These are phyloP conservation scores for Aechmea fasciata DNA, from an alignment of 176 grass and related monocot genomes.

Conservation along the genomic window DNA sequence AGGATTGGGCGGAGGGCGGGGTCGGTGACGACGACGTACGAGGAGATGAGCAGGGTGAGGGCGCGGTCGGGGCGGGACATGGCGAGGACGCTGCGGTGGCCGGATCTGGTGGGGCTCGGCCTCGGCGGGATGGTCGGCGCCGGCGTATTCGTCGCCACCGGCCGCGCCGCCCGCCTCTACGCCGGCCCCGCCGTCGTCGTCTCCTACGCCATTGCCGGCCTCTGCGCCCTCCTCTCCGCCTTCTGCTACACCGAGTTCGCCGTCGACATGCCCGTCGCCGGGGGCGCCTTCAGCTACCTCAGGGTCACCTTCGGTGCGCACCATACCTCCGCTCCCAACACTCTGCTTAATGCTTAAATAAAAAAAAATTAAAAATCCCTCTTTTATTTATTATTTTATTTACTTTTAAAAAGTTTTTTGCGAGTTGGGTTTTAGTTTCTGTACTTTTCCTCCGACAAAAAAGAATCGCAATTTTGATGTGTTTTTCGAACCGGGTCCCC, in stretches of 20 bases:
- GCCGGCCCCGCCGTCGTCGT: constrained; percentile 36
- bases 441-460: neutral
- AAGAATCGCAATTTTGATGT: neutral
- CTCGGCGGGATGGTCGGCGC: constrained; percentile 46
- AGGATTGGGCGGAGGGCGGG: constrained; percentile 47
- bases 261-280: constrained; percentile 86
- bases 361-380: neutral
- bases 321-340: neutral
- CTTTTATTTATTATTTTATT: neutral
- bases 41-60: constrained; percentile 78
- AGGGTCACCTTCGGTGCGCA: constrained; percentile 68
- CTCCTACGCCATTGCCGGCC: constrained; percentile 82
- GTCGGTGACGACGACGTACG: constrained; percentile 61
- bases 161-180: constrained; percentile 17
- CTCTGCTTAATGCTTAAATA: neutral
- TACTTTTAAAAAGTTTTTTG: neutral
- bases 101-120: constrained; percentile 71
- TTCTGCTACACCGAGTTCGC: constrained; percentile 99
- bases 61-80: constrained; percentile 69
- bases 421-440: neutral
- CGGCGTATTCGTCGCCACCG: constrained; percentile 37
- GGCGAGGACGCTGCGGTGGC: constrained; percentile 65
- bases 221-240: constrained; percentile 85
- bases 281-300: constrained; percentile 56
- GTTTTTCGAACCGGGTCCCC: too few species aligned